Percentiles rank a stretch among this genome's conserved stretches.
Evolutionary conservation across 805 yeast genomes (phyloP).

Genomic region (Candida palmyrensis): DNA sequence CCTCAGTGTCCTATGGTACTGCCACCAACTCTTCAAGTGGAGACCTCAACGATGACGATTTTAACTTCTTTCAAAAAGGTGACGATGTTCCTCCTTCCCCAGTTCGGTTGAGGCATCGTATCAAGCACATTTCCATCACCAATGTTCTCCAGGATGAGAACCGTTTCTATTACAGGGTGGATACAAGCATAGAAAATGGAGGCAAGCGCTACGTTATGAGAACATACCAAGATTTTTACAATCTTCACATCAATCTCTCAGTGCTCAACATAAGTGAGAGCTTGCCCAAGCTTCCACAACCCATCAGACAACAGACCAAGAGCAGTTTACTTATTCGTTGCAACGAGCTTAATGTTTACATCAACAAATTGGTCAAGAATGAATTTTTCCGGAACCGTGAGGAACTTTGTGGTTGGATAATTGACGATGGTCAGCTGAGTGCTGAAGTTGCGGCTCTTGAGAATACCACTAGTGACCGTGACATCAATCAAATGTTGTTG

Average conservation of each 20-base stretch:
- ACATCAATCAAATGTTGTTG: constrained; percentile 9
- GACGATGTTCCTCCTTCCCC: neutral
- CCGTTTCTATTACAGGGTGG: constrained; percentile 32
- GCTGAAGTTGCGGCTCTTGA: constrained; percentile 4
- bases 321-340: constrained; percentile 16
- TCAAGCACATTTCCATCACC: constrained; percentile 13
- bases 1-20: neutral
- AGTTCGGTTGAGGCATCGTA: too few species aligned
- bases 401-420: constrained; percentile 22
- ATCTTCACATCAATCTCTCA: constrained; percentile 20
- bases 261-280: constrained; percentile 5
- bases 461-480: constrained; percentile 11
- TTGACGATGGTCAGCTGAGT: constrained; percentile 3
- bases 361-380: constrained; percentile 15
- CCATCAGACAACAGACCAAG: constrained; percentile 12
- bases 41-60: constrained; percentile 3
- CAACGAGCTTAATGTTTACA: constrained; percentile 20
- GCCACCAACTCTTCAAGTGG: neutral
- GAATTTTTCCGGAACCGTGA: constrained; percentile 20
- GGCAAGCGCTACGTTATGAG: constrained; percentile 21
- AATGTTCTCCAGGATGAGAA: constrained; percentile 21
- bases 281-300: constrained; percentile 29
- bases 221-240: constrained; percentile 32
- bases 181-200: constrained; percentile 14
- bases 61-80: constrained; percentile 4